Evolutionary conservation across 768 basidiomycete species (phyloP), one percentile per base, ranked within the genome.

Genomic region (Tricholoma sp.): DNA sequence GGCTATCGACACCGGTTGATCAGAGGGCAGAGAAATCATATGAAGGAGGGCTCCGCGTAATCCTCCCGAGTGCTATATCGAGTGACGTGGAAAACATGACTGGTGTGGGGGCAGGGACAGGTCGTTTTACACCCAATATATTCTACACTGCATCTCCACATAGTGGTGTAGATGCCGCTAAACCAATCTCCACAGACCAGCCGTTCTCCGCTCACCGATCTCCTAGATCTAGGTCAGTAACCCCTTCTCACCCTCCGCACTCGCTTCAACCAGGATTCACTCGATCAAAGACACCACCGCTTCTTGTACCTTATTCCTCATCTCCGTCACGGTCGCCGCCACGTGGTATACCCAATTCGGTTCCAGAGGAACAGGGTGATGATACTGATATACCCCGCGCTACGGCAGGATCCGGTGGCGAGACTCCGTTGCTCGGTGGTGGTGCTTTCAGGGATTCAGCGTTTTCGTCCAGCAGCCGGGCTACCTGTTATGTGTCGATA

Each of bases 371-470:
- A 7, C 52, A 58, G 18, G 56, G 41, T 15, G 31, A 39, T 28
- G 20, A 33, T 6, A 12, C 28, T 3, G 50, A 18, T 41, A 52
- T 54, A 50, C n/a, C 44, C 11, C 10, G 48, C 17, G 32, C 52
- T 48, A 31, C 6, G n/a, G 33, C 24, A 32, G 50, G 42, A 56
- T 15, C 42, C 13, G 47, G 45, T 33, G 28, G 58, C 53, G 50
- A 44, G 28, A 56, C 57, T 6, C 74, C 75, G 4, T 77, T 88
- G 33, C 78, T 89, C 9, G 76, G 80, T 36, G 72, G 83, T 15
- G 78, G 76, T 18, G 78, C 79, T 29, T 89, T 88, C 68, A 78
- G 88, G 48, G 86, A 88, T 63, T 88, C 88, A 29, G 79, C 76
- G 5, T 77, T 86, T 61, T 85, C 86, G 15, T 69, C 69, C 39